A percentile compares a stretch with the other conserved stretches of the same genome.
Conservation (phyloP, 176 grass and related monocot genomes). For the Alopecurus myosuroides region DNA sequence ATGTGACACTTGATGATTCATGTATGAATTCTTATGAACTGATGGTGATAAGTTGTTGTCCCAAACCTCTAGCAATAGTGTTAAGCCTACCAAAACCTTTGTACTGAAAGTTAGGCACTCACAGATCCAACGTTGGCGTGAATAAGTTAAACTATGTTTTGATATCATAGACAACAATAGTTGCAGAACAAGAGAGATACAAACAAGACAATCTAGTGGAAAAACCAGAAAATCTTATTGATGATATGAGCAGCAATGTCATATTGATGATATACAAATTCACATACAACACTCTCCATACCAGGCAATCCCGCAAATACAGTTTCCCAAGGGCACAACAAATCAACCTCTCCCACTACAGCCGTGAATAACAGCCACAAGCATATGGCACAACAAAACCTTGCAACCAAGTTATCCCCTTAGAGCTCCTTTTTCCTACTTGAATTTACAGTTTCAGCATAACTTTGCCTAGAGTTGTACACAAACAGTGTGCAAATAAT, state of each 20-base stretch:
- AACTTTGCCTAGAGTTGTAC: constrained; percentile 6
- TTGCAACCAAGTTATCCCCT: neutral
- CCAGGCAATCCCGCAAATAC: neutral
- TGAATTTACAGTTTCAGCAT: constrained; percentile 35
- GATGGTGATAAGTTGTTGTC: neutral
- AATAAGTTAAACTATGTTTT: neutral
- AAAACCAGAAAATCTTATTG: neutral
- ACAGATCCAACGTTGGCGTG: neutral
- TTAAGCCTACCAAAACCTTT: neutral
- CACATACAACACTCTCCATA: neutral
- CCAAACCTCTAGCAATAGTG: neutral
- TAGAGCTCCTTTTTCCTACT: neutral
- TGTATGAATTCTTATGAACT: neutral
- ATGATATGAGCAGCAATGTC: neutral
- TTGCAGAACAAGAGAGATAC: neutral
- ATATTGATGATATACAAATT: neutral
- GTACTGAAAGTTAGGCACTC: neutral
- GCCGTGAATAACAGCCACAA: neutral
- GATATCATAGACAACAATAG: neutral
- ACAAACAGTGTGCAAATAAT: constrained; percentile 21
- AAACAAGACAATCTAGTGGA: neutral
- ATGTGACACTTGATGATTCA: neutral
- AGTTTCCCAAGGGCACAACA: neutral
- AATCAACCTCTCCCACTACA: neutral
- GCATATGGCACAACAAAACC: constrained; percentile 1